Conservation (phyloP, 352 stramenopile genomes). For the Aphanomyces stellatus region DNA sequence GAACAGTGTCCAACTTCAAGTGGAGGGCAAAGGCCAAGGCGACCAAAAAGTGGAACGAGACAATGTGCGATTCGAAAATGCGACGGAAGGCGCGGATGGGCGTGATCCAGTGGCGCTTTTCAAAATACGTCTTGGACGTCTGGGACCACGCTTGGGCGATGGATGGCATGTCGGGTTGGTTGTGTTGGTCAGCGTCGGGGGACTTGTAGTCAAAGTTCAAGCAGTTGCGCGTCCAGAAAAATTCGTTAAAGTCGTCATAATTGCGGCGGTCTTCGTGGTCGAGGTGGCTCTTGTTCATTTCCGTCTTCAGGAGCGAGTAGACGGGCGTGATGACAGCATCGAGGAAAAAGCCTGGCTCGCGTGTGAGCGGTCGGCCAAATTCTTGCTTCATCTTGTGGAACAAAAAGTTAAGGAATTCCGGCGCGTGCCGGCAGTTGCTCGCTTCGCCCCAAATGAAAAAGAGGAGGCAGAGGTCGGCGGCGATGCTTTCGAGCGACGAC, state of each 20-base stretch:
- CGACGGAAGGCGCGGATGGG: constrained; percentile 92
- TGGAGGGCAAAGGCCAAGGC: constrained; percentile 88
- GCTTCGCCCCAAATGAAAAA: constrained; percentile 99
- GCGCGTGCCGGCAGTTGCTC: constrained; percentile 96
- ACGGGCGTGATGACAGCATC: constrained; percentile 97
- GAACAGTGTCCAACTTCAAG: constrained; percentile 71
- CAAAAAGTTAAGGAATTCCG: constrained; percentile 97
- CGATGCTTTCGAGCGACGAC: constrained; percentile 85
- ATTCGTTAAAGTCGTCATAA: constrained; percentile 99
- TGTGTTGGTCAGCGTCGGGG: constrained; percentile 67
- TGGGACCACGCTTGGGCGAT: constrained; percentile 85
- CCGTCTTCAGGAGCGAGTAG: constrained; percentile 72
- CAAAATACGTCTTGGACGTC: constrained; percentile 95
- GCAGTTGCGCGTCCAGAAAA: constrained; percentile 97
- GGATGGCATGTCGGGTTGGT: constrained; percentile 50
- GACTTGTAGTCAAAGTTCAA: constrained; percentile 92
- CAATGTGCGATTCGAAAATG: constrained; percentile 96
- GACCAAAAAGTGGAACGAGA: constrained; percentile 94
- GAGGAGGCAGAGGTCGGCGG: constrained; percentile 86
- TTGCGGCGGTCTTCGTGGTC: constrained; percentile 95
- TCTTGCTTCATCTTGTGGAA: constrained; percentile 89
- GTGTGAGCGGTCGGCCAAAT: constrained; percentile 16
- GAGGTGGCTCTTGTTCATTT: constrained; percentile 84
- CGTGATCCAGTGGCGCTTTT: constrained; percentile 96
- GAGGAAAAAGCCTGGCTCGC: constrained; percentile 94